Base-by-base conservation (phyloP, 805 yeast species). In the Saccharomyces paradoxus region DNA sequence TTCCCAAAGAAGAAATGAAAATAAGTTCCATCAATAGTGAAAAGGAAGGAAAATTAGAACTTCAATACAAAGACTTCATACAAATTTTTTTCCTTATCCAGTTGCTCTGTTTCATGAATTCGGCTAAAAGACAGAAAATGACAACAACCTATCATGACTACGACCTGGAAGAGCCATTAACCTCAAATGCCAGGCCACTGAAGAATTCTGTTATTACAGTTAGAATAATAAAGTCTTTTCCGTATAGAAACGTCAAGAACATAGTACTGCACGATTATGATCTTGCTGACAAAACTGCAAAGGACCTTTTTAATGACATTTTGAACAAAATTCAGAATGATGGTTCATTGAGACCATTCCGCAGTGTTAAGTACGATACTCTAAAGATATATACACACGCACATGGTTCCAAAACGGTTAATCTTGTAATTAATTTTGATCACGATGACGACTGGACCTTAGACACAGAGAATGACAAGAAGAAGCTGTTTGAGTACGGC, bases 311-410 rank as follows among this genome's bases (percentile, higher is more conserved):
- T 37, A 82, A 80, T 21, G 74, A 73, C 56, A 74, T 85, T 9
- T 61, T 74, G 46, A 60, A 77, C 49, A 70, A 71, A 29, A 77
- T 81, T 48, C 67, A 75, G 46, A 79, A 85, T 4, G 77, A 81
- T 13, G 89, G 94, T 6, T 82, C 81, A 0, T 80, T 84, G 56
- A 78, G 97, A 63, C 96, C 98, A 1, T 91, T 83, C 70, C 78
- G 97, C 64, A 87, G 78, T 56, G 87, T 88, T 9, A 75, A 71
- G 0, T 87, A 82, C 58, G 87, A 92, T 65, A 76, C 91, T 0
- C 68, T 92, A 54, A 94, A 94, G 70, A 78, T 94, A 6, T 94
- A 94, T 72, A 87, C 96, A 29, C 90, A 89, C 66, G 98, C 99
- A 0, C 98, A 92, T 69, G 94, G 95, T 12, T 81, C 96, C 30